Evolutionary conservation across 2,329 filamentous ascomycete genomes (phyloP), one percentile per base, ranked within the genome.

Genomic region (Aspergillus ustus): DNA sequence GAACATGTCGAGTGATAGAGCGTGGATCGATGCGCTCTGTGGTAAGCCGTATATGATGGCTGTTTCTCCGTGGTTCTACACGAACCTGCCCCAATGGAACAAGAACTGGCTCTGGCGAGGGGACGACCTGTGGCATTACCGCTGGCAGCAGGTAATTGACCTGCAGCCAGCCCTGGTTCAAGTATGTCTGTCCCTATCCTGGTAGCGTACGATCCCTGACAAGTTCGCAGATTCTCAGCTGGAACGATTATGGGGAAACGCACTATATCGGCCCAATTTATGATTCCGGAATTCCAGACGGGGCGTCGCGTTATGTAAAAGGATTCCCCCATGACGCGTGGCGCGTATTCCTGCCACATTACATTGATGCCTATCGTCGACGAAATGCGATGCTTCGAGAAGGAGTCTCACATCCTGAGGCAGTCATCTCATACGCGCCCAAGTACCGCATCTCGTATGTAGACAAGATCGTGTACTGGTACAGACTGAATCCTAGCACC

Each of bases 101-200:
- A 89, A 89, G 75, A 86, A 87, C 69, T 89, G 87, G 86, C 76
- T 88, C 6, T 89, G 84, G 79, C 80, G 81, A 22, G 84, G 85
- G n/a, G 87, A 89, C 65, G 78, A 82, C 59, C 73, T 89, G 13
- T 90, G 87, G 86, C 82, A 80, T 63, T 77, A 85, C 57, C 82
- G 87, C 8, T 89, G 86, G 87, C 73, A 80, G 55, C 79, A 87
- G 62, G 80, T 83, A 11, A 69, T 85, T 44, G 75, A 81, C 2
- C 64, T 86, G 0, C 71, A 80, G 64, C 84, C 85, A 0, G 75
- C 81, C 22, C 82, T 81, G 48, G 79, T 87, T 50, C 77, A 82
- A 70, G 73, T 75, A 68, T 20, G 54, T 9, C 28, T 50, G 64
- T 28, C 40, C 25, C 19, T 22, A 25, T 44, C 20, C 2, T 25